A percentile compares a stretch with the other conserved stretches of the same genome.
Conservation (phyloP, 495 filamentous ascomycete species). For the Penicillium samsonianum region DNA sequence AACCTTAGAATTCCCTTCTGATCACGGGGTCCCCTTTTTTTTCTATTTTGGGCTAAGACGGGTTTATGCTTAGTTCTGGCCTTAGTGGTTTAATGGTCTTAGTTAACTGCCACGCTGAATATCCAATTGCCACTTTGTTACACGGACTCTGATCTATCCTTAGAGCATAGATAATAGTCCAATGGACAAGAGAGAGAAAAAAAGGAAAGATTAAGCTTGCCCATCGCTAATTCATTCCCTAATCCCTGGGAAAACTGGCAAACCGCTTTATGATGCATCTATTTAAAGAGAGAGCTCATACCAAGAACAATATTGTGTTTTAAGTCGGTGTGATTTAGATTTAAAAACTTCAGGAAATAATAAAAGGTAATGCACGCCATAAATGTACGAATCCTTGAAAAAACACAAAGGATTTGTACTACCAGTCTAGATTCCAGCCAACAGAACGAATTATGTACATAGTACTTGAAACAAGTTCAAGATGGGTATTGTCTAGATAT, state of each 20-base stretch:
- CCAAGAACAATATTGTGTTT: not conserved
- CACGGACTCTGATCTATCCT: not conserved
- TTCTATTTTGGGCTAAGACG: conserved; percentile 6
- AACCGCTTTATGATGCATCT: not conserved
- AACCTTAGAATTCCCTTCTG: conserved; percentile 1
- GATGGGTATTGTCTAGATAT: not conserved
- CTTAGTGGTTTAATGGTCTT: not conserved
- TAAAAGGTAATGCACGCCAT: not conserved
- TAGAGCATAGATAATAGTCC: no score
- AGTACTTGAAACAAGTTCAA: not conserved
- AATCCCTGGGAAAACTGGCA: not conserved
- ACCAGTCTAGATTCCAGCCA: not conserved
- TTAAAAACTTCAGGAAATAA: not conserved
- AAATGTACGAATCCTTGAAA: not conserved
- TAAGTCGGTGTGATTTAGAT: not conserved
- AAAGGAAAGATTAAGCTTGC: not conserved
- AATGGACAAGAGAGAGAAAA: not conserved
- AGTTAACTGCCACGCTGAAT: conserved; percentile 7
- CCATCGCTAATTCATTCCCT: not conserved
- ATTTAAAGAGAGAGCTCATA: not conserved
- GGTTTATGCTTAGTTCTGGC: not conserved
- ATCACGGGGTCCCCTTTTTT: conserved; percentile 17
- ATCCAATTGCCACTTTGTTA: not conserved
- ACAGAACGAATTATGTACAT: not conserved
- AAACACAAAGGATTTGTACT: not conserved